Conservation (phyloP, 257 asterid genomes). For the Ocimum tenuiflorum region DNA sequence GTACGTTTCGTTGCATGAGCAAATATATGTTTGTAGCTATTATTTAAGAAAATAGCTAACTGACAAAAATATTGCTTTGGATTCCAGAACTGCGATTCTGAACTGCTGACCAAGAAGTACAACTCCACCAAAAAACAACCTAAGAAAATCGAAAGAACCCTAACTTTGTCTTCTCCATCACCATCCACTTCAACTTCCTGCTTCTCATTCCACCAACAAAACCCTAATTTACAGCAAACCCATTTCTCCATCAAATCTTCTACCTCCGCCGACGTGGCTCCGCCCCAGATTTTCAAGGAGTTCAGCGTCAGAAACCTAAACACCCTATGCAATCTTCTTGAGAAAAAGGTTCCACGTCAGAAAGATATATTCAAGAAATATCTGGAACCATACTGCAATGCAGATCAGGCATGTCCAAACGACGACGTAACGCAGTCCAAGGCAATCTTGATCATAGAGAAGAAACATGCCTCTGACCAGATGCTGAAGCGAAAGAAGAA, state of each 20-base stretch:
- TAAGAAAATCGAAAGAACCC: constrained; percentile 29
- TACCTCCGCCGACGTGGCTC: constrained; percentile 32
- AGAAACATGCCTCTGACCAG: constrained; percentile 63
- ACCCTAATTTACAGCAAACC: constrained; percentile 25
- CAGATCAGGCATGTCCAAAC: constrained; percentile 48
- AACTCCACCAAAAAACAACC: constrained; percentile 4
- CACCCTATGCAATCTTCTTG: constrained; percentile 50
- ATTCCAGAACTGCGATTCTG: too few relatives aligned
- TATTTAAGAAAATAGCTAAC: too few relatives aligned
- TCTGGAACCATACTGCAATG: constrained; percentile 50
- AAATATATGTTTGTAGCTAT: too few relatives aligned
- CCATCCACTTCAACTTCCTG: constrained; percentile 46
- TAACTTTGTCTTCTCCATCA: constrained; percentile 39
- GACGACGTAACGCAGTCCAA: constrained; percentile 5
- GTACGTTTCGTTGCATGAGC: too few relatives aligned
- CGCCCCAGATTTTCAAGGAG: constrained; percentile 41
- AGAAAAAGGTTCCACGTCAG: constrained; percentile 54
- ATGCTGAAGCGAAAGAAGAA: constrained; percentile 46
- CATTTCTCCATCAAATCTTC: constrained; percentile 26
- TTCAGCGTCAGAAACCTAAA: constrained; percentile 43
- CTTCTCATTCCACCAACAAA: constrained; percentile 35
- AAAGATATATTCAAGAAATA: constrained; percentile 45
- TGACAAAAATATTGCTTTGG: too few relatives aligned
- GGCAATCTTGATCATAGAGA: constrained; percentile 34
- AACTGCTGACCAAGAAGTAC: too few relatives aligned